Base-by-base conservation (phyloP, 306 rosid species). In the Fragaria ananassa region DNA sequence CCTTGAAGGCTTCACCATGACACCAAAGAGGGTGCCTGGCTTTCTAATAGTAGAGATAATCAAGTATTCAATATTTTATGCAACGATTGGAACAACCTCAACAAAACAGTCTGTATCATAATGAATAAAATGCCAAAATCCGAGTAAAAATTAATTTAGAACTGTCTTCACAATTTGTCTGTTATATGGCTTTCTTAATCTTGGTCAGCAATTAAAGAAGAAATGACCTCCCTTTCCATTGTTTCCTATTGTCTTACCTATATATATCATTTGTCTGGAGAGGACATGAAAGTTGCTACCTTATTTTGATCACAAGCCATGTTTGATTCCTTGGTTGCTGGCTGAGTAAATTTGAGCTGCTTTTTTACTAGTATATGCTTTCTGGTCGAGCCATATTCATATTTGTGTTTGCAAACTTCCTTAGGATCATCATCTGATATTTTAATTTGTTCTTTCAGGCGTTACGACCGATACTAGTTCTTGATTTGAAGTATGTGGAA, bases 401-500 rank as follows among this genome's bases (percentile, higher is more conserved):
- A n/a, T 46, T 25, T 25, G 25, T 35, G 25, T 58, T 29, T 63
- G 63, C 34, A 8, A 42, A 23, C 56, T 12, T 44, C 53, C 17
- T 49, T 7, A 27, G 51, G 44, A 49, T 67, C 18, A 4, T 71
- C 21, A n/a, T 57, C 82, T 81, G 53, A 72, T 72, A 58, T 47
- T 44, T 76, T 44, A 1, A 14, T 53, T 17, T 75, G 19, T 69
- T 80, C 70, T 74, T 72, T 42, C 91, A 93, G 98, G 97, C 98
- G 91, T 46, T 39, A 93, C 72, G 98, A 93, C 74, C 91, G 97
- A 61, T 81, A 89, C 87, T 93, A 91, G 64, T 72, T 70, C 76
- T 37, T 68, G 77, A 67, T 60, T 29, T 72, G 80, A 75, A 70
- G 79, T 68, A 70, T 66, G 68, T 51, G 63, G 86, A 50, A 58